Evolutionary conservation across 495 filamentous ascomycete genomes (phyloP).

Genomic region (Neurospora africana): DNA sequence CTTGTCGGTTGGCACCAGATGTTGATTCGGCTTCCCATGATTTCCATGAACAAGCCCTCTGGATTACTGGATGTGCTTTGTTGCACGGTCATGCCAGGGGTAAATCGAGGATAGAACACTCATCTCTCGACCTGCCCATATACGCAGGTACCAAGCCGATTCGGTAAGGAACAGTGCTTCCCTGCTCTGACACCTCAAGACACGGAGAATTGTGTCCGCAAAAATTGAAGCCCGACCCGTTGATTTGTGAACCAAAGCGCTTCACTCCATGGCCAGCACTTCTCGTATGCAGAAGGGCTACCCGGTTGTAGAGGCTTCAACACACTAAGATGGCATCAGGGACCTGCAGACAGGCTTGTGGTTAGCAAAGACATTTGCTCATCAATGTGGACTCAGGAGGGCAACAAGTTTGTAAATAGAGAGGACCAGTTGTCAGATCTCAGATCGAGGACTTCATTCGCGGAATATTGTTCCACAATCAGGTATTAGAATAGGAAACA

Average conservation of each 20-base stretch:
- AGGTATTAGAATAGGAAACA: slow-evolving; percentile 95
- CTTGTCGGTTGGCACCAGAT: background rate
- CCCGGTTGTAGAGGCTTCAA: background rate
- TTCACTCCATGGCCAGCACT: background rate
- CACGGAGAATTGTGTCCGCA: background rate
- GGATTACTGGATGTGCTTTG: background rate
- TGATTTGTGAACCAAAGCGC: background rate
- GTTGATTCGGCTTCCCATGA: background rate
- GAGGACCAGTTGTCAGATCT: slow-evolving; percentile 47
- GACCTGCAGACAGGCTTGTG: background rate
- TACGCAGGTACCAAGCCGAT: background rate
- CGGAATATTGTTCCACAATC: slow-evolving; percentile 46
- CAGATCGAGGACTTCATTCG: slow-evolving; percentile 53
- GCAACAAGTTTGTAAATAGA: slow-evolving; percentile 1
- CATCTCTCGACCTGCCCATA: background rate
- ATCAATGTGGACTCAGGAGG: background rate
- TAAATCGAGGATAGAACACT: background rate
- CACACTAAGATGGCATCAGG: background rate
- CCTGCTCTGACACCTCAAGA: background rate
- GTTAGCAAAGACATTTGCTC: background rate
- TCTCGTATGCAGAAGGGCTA: background rate
- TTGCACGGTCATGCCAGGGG: background rate
- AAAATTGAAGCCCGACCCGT: background rate
- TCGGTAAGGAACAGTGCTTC: background rate
- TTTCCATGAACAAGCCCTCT: background rate